phyloP scores from a whole-genome alignment of 2,329 filamentous ascomycete species.

The Cladosporium sp. region DNA sequence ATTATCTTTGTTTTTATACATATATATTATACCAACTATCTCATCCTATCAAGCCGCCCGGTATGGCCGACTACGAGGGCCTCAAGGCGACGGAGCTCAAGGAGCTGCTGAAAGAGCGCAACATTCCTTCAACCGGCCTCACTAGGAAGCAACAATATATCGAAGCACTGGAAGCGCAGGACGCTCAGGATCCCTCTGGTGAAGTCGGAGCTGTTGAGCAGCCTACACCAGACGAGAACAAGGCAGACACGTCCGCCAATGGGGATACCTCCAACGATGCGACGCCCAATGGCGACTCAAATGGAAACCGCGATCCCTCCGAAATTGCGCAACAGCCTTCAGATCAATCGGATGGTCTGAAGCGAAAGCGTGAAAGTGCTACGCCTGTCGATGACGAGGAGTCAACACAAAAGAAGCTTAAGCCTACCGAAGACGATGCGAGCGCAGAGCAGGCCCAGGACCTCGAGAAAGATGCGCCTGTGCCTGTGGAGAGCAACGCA shows the following conservation, averaged over 20 bases:
- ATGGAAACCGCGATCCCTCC: neutral
- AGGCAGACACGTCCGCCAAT: neutral
- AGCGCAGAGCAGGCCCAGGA: slow-evolving; percentile 29
- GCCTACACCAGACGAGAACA: neutral
- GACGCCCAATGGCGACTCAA: slow-evolving; percentile 1
- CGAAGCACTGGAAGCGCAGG: slow-evolving; percentile 44
- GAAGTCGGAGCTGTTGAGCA: neutral
- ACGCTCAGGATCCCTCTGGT: slow-evolving; percentile 25
- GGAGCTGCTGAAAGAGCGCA: slow-evolving; percentile 48
- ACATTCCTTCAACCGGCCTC: slow-evolving; percentile 47
- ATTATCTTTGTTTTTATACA: neutral
- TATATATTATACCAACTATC: neutral
- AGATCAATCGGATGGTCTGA: slow-evolving; percentile 27
- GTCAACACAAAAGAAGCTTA: slow-evolving; percentile 47
- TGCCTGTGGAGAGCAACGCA: slow-evolving; percentile 19
- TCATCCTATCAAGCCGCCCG: neutral
- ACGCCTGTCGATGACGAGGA: slow-evolving; percentile 29
- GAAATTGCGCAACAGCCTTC: neutral
- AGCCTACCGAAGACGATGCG: slow-evolving; percentile 40
- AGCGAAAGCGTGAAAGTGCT: slow-evolving; percentile 35
- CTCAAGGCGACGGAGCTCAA: slow-evolving; percentile 50
- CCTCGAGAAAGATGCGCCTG: slow-evolving; percentile 14
- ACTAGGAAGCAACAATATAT: slow-evolving; percentile 51
- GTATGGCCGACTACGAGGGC: slow-evolving; percentile 45
- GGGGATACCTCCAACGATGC: neutral